Base-by-base conservation (phyloP, 345 rosid genomes). In the Tarenaya hassleriana region DNA sequence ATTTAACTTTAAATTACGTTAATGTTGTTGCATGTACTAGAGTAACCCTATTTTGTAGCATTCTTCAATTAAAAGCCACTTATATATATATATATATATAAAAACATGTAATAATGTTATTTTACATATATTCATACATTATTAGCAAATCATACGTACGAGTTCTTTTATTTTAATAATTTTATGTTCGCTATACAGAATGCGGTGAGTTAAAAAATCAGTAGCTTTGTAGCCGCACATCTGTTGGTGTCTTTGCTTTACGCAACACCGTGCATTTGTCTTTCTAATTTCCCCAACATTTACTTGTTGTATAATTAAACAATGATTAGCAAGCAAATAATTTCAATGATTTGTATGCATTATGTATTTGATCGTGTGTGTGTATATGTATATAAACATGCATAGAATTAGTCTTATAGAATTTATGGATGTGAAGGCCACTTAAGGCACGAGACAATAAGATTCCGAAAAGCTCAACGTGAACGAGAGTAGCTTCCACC, bases 371-470 rank as follows among this genome's bases (percentile, higher is more conserved):
- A 51, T 56, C 37, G 49, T 64, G 46, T 50, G 34, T 24, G 1
- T 35, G 34, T 24, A 3, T 35, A 35, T 35, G 11, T 35, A 35
- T 35, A 13, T 37, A 27, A 57, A 10, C 38, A 16, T 16, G 34
- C 34, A 29, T 14, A 20, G n/a, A n/a, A n/a, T n/a, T n/a, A n/a
- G n/a, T n/a, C n/a, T n/a, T 50, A 39, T 66, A 2, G 53, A 41
- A n/a, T n/a, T 34, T 24, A 59, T 59, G 65, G 65, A 66, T 66
- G 70, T 66, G 70, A 59, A 60, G 65, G 70, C 61, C 65, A 66
- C 70, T 59, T 52, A 34, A 60, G 52, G 65, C 59, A 45, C 50
- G 60, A 46, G 65, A 59, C 61, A 66, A 66, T 59, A 53, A 52
- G 52, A 51, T 52, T 66, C 34, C 51, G 56, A 60, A 41, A 59